These are phyloP conservation scores for Aspergillus ochraceoroseus DNA, from an alignment of 2,329 filamentous ascomycete genomes.

Conservation along the genomic window DNA sequence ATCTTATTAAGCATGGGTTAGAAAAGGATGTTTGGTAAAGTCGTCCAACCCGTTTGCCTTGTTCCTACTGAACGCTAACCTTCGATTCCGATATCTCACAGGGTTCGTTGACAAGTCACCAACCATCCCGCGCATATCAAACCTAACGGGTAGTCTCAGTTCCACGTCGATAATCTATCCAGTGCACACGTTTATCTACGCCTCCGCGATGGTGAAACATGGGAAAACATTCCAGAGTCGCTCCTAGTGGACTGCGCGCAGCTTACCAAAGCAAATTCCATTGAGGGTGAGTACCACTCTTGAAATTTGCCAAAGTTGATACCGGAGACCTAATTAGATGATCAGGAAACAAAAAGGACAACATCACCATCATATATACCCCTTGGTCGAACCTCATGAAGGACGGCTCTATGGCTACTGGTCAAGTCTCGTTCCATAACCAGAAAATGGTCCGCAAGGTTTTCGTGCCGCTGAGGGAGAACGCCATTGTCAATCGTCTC, in stretches of 20 bases:
- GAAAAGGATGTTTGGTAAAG: constrained; percentile 88
- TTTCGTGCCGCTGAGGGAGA: constrained; percentile 74
- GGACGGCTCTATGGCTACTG: constrained; percentile 89
- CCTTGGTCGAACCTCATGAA: constrained; percentile 96
- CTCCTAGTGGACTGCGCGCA: constrained; percentile 88
- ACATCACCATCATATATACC: constrained; percentile 93
- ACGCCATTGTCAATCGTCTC: constrained; percentile 89
- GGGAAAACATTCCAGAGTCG: constrained; percentile 72
- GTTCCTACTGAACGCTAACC: too few relatives aligned
- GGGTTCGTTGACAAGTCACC: constrained; percentile 28
- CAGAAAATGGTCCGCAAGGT: constrained; percentile 74
- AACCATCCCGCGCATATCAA: not conserved
- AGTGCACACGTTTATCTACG: constrained; percentile 95
- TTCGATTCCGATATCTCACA: too few relatives aligned
- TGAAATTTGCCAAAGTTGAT: not conserved
- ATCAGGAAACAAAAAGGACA: constrained; percentile 95
- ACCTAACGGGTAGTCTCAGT: constrained; percentile 49
- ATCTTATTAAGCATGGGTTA: constrained; percentile 88
- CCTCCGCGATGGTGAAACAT: constrained; percentile 68
- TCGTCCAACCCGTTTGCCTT: too few relatives aligned
- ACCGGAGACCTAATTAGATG: constrained; percentile 17
- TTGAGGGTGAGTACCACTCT: constrained; percentile 62
- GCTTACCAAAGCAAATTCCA: constrained; percentile 96
- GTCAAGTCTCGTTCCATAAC: constrained; percentile 93
- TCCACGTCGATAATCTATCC: constrained; percentile 95